Evolutionary conservation across 1,284 basidiomycete species (phyloP).

Genomic region (Fomes fomentarius): DNA sequence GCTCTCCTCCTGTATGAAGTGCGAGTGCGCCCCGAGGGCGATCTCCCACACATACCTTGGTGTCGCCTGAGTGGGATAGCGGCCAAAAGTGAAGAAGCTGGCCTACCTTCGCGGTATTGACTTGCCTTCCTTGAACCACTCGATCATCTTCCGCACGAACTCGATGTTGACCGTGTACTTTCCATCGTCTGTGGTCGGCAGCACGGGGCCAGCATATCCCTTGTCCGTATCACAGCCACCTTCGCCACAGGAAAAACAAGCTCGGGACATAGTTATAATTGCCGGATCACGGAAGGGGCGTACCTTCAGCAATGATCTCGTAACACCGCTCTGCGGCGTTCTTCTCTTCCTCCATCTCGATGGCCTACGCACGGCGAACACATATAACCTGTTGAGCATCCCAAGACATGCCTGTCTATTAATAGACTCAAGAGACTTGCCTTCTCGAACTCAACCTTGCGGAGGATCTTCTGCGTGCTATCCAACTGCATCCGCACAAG

Average conservation of each 20-base stretch:
- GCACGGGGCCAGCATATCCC: constrained; percentile 69
- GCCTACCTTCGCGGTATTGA: constrained; percentile 66
- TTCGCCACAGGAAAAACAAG: constrained; percentile 28
- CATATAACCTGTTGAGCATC: background rate
- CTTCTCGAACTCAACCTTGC: constrained; percentile 89
- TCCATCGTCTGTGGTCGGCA: constrained; percentile 57
- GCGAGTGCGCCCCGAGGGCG: constrained; percentile 82
- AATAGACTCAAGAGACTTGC: constrained; percentile 41
- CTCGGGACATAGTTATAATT: background rate
- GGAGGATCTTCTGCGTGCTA: constrained; percentile 88
- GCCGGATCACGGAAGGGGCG: background rate
- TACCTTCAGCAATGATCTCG: constrained; percentile 82
- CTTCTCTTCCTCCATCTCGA: constrained; percentile 88
- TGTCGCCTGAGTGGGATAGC: background rate
- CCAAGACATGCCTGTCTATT: background rate
- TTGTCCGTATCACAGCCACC: constrained; percentile 76
- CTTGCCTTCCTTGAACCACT: constrained; percentile 93
- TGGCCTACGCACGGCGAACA: constrained; percentile 57
- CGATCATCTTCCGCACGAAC: constrained; percentile 88
- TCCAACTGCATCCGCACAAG: constrained; percentile 81
- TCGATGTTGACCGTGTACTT: constrained; percentile 74
- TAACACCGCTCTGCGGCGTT: constrained; percentile 71
- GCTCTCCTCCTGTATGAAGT: constrained; percentile 80
- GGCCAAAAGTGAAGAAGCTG: too few species aligned
- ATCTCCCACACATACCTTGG: constrained; percentile 94